Evolutionary conservation across 2,329 filamentous ascomycete species (phyloP), one percentile per base, ranked within the genome.

Genomic region (Fusarium austroafricanum): DNA sequence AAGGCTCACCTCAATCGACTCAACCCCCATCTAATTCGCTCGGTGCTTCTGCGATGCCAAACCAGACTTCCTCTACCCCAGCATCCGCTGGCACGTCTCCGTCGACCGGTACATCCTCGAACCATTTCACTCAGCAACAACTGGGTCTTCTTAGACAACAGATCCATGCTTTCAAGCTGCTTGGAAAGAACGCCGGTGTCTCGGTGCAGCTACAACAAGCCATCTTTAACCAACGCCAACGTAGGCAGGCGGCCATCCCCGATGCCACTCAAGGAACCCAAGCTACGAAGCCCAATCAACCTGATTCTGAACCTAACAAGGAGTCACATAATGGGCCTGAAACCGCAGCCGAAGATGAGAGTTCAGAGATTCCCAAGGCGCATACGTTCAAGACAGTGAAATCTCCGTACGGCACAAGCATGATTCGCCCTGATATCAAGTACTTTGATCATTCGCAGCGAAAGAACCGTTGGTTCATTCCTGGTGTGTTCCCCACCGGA

Each of bases 141-240:
- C 82, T 97, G 44, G 84, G 86, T 23, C 88, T 92, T 42, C 82
- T 99, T 11, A 87, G 93, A 62, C 90, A 92, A 69, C 96, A 99
- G 77, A 97, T 98, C 50, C 86, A 91, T 72, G 94, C 95, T 0
- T 98, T 97, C 81, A 96, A 96, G 79, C 86, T 94, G 70, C 84
- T 99, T 6, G 91, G 92, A 7, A 96, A 96, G 79, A 97, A 97
- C 71, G 85, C 91, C 15, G 91, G 94, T 1, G 88, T 98, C 5
- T 93, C 95, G 2, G 80, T 87, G 29, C 86, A 88, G 65, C 87
- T 97, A 68, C 93, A 97, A 76, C 92, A 95, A 75, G 89, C 92
- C 47, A 89, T 98, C 37, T 97, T 94, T 76, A 86, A 90, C 43
- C 89, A 91, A 59, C 88, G 90, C 47, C 87, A 90, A 70, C 89